Evolutionary conservation across 257 asterid genomes (phyloP).

Genomic region (Solanum rostratum): DNA sequence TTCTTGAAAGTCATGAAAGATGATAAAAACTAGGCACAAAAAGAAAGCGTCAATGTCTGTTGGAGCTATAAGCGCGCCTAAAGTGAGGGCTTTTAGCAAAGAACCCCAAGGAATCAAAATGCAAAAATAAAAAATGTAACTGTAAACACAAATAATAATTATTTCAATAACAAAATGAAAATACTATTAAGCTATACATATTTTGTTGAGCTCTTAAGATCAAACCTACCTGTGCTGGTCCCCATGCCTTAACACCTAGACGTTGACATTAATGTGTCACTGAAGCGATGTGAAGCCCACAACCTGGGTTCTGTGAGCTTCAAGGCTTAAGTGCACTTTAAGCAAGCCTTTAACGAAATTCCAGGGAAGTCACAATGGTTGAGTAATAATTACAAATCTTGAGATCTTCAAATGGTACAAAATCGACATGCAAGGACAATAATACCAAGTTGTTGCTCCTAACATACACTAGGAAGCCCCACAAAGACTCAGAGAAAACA

Average conservation of each 20-base stretch:
- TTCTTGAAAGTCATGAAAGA: not conserved
- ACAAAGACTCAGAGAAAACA: not conserved
- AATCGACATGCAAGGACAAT: not conserved
- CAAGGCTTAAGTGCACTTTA: not conserved
- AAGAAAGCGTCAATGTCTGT: not conserved
- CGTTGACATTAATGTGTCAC: not conserved
- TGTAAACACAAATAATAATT: not conserved
- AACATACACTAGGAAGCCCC: not conserved
- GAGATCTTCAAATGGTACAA: not conserved
- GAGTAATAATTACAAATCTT: not conserved
- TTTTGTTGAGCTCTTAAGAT: not conserved
- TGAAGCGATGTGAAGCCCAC: not conserved
- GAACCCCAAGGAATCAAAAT: not conserved
- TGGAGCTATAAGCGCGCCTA: not conserved
- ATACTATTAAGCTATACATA: not conserved
- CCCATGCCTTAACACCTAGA: not conserved
- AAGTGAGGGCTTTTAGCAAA: not conserved
- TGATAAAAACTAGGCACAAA: not conserved
- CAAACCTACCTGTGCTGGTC: not conserved
- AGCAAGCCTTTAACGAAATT: not conserved
- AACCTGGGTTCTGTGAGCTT: not conserved
- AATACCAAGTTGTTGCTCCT: not conserved
- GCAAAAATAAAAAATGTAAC: not conserved
- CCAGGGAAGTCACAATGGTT: not conserved
- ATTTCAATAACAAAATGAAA: not conserved